Conservation (phyloP, 2,329 filamentous ascomycete genomes). For the Sporothrix brasiliensis region DNA sequence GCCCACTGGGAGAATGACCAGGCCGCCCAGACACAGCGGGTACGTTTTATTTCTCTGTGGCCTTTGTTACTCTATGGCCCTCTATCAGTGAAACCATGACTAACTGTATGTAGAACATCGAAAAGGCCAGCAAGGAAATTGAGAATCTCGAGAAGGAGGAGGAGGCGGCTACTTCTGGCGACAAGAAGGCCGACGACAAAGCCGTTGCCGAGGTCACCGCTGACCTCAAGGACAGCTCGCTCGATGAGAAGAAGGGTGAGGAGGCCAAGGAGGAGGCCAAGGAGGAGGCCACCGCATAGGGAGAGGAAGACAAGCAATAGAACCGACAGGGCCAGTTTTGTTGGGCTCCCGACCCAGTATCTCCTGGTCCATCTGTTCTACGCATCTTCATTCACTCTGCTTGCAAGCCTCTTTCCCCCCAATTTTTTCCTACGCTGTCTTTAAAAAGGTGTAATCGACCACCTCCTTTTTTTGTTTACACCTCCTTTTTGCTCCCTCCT, state of each 20-base stretch:
- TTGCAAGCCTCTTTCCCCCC: not conserved
- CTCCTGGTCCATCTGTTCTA: constrained; percentile 3
- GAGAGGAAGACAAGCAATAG: not conserved
- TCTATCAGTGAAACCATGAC: constrained; percentile 34
- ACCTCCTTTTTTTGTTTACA: not conserved
- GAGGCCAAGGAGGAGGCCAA: constrained; percentile 40
- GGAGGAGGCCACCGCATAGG: constrained; percentile 31
- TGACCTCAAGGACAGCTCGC: constrained; percentile 55
- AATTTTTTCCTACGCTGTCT: not conserved
- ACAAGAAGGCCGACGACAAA: constrained; percentile 50
- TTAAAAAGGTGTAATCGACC: constrained; percentile 19
- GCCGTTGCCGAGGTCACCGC: constrained; percentile 56
- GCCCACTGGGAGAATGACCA: constrained; percentile 90
- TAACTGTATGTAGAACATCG: constrained; percentile 72
- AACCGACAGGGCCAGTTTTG: not conserved
- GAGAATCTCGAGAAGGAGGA: constrained; percentile 76
- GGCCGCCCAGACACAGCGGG: constrained; percentile 84
- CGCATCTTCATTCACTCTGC: not conserved
- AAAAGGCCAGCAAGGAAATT: constrained; percentile 95
- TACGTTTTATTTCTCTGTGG: constrained; percentile 54
- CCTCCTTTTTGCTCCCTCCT: not conserved
- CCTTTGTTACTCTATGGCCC: not conserved
- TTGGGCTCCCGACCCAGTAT: not conserved
- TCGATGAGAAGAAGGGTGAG: constrained; percentile 57
- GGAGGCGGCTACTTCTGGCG: constrained; percentile 52